Conservation (phyloP, 306 rosid genomes). For the Pueraria montana region DNA sequence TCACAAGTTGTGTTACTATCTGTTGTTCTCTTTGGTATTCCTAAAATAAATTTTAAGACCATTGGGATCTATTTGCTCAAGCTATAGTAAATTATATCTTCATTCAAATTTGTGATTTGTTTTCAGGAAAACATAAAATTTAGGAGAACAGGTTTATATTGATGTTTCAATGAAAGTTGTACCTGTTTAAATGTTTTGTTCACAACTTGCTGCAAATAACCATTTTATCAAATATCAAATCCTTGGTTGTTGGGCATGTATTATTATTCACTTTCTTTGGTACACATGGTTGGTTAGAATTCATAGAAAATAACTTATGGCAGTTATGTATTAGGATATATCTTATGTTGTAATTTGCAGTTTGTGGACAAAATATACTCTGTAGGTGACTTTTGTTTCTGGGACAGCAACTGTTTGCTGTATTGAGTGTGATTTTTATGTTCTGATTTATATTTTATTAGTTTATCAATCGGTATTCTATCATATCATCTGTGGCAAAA, state of each 20-base stretch:
- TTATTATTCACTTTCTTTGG: too few relatives aligned
- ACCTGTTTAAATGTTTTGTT: conserved; percentile 7
- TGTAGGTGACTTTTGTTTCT: background rate
- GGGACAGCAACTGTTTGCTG: background rate
- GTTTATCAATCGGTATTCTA: background rate
- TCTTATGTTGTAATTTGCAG: background rate
- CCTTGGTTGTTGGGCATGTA: conserved; percentile 23
- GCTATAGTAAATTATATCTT: conserved; percentile 28
- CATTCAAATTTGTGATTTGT: conserved; percentile 34
- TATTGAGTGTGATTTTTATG: background rate
- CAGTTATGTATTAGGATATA: conserved; percentile 1
- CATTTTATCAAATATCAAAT: background rate
- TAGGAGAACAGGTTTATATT: conserved; percentile 4
- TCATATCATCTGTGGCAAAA: conserved; percentile 15
- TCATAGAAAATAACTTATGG: background rate
- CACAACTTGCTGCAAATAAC: conserved; percentile 26
- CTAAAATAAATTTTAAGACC: conserved; percentile 27
- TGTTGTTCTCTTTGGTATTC: conserved; percentile 30
- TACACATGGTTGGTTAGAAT: too few relatives aligned
- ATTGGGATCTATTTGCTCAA: conserved; percentile 22
- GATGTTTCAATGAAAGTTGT: conserved; percentile 35
- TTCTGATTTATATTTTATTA: background rate
- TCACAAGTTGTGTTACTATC: conserved; percentile 31
- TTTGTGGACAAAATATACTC: background rate
- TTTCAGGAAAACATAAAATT: conserved; percentile 21